Percentiles rank a stretch among this genome's conserved stretches.
These are phyloP conservation scores for Plasmodium vinckei DNA, from an alignment of 169 alveolate species.

Conservation along the genomic window DNA sequence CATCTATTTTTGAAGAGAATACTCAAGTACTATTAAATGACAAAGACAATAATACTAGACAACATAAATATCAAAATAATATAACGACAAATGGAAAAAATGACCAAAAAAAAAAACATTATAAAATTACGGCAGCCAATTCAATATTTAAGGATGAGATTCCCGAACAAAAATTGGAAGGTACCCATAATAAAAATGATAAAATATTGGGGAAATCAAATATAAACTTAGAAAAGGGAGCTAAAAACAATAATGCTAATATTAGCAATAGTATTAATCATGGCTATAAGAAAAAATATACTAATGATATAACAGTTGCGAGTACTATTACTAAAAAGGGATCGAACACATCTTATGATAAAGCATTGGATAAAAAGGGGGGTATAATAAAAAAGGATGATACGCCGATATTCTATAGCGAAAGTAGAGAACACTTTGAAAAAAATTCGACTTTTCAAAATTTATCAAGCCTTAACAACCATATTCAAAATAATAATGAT, in stretches of 20 bases:
- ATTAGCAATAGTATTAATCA: background rate
- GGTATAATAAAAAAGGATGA: too few species aligned
- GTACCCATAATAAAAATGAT: too few species aligned
- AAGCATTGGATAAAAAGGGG: background rate
- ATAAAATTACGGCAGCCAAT: constrained; percentile 45
- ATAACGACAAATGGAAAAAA: background rate
- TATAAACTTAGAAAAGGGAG: too few species aligned
- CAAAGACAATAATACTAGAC: background rate
- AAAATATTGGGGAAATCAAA: too few species aligned
- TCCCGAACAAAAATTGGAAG: constrained; percentile 3
- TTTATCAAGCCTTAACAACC: constrained; percentile 1
- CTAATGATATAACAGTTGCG: too few species aligned
- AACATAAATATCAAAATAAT: background rate
- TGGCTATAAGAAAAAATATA: too few species aligned
- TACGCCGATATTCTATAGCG: too few species aligned
- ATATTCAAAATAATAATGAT: background rate
- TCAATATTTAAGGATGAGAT: constrained; percentile 31
- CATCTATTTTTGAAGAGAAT: constrained; percentile 47
- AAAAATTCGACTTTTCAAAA: background rate
- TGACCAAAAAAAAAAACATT: background rate
- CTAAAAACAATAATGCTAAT: background rate
- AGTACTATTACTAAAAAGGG: background rate
- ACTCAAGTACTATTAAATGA: background rate
- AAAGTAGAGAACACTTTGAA: background rate
- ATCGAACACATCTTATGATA: constrained; percentile 25